Percentiles rank a stretch among this genome's conserved stretches.
These are phyloP conservation scores for Irpex sp. DNA, from an alignment of 1,284 basidiomycete genomes.

Conservation along the genomic window DNA sequence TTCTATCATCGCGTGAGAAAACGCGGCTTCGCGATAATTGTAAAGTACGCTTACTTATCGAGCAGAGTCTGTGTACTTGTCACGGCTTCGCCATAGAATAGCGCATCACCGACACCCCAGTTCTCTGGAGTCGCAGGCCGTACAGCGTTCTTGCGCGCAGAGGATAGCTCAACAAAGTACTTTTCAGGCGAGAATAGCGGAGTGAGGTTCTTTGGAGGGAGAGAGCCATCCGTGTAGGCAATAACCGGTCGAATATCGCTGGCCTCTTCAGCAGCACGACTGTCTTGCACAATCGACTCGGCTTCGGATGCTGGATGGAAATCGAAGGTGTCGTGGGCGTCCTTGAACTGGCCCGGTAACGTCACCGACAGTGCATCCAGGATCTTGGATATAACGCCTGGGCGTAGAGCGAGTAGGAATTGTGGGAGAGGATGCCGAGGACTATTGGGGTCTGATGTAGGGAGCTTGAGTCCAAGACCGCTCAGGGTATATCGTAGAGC, in stretches of 20 bases:
- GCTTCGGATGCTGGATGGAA: slow-evolving; percentile 44
- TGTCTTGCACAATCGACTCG: slow-evolving; percentile 31
- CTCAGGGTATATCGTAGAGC: slow-evolving; percentile 43
- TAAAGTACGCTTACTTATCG: slow-evolving; percentile 64
- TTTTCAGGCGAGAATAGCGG: slow-evolving; percentile 52
- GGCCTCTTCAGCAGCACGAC: slow-evolving; percentile 20
- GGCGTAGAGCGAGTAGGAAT: slow-evolving; percentile 40
- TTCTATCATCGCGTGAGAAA: slow-evolving; percentile 45
- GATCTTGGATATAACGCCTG: slow-evolving; percentile 34
- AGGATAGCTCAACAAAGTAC: slow-evolving; percentile 41
- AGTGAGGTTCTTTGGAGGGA: slow-evolving; percentile 41
- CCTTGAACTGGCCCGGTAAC: slow-evolving; percentile 38
- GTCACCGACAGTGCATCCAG: slow-evolving; percentile 34
- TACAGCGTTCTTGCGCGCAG: slow-evolving; percentile 13
- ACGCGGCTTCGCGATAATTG: neutral
- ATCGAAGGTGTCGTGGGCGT: slow-evolving; percentile 63
- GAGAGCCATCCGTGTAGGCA: slow-evolving; percentile 19
- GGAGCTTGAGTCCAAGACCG: slow-evolving; percentile 44
- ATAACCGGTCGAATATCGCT: slow-evolving; percentile 46
- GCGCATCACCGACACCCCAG: slow-evolving; percentile 70
- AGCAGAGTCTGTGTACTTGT: slow-evolving; percentile 96
- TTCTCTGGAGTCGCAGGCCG: slow-evolving; percentile 14
- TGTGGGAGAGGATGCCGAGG: slow-evolving; percentile 45
- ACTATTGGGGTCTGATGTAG: slow-evolving; percentile 22
- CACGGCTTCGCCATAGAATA: slow-evolving; percentile 87